phyloP scores from a whole-genome alignment of 2,329 filamentous ascomycete genomes.

The Stachybotrys echinatus region DNA sequence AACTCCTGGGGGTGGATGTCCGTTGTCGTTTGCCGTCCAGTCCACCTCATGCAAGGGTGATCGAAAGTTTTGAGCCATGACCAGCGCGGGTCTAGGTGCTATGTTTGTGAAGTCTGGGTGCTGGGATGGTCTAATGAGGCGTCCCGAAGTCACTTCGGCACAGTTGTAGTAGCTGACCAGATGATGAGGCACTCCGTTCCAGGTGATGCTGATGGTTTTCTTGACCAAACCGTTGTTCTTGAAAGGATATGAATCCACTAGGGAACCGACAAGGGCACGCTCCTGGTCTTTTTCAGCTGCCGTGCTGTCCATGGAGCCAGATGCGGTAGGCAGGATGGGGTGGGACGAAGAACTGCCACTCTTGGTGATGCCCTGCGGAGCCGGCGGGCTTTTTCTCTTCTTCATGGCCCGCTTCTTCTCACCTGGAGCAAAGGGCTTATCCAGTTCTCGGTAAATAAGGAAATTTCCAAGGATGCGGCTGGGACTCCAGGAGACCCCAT shows the following conservation, averaged over 20 bases:
- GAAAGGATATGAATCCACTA: slow-evolving; percentile 88
- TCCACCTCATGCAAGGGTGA: slow-evolving; percentile 59
- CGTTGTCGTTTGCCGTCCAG: slow-evolving; percentile 10
- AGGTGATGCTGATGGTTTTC: slow-evolving; percentile 82
- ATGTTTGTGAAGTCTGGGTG: slow-evolving; percentile 34
- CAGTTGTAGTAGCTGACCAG: slow-evolving; percentile 85
- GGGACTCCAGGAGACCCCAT: slow-evolving; percentile 86
- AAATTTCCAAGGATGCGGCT: slow-evolving; percentile 82
- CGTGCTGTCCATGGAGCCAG: slow-evolving; percentile 9
- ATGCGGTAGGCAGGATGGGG: neutral
- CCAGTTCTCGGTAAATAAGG: slow-evolving; percentile 77
- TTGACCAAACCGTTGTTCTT: slow-evolving; percentile 79
- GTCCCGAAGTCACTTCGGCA: slow-evolving; percentile 65
- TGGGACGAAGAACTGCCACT: slow-evolving; percentile 17
- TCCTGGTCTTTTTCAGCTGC: slow-evolving; percentile 22
- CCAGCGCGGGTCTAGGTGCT: slow-evolving; percentile 51
- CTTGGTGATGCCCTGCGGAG: slow-evolving; percentile 30
- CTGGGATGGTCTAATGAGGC: slow-evolving; percentile 52
- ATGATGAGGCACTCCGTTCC: slow-evolving; percentile 72
- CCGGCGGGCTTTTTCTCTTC: slow-evolving; percentile 44
- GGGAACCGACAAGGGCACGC: slow-evolving; percentile 63
- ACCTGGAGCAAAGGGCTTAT: slow-evolving; percentile 71
- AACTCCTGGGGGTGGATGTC: neutral
- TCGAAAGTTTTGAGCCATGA: slow-evolving; percentile 61
- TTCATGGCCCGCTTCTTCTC: slow-evolving; percentile 83